A percentile compares a stretch with the other conserved stretches of the same genome.
Evolutionary conservation across 768 basidiomycete genomes (phyloP).

Genomic region (Nidularia sp.): DNA sequence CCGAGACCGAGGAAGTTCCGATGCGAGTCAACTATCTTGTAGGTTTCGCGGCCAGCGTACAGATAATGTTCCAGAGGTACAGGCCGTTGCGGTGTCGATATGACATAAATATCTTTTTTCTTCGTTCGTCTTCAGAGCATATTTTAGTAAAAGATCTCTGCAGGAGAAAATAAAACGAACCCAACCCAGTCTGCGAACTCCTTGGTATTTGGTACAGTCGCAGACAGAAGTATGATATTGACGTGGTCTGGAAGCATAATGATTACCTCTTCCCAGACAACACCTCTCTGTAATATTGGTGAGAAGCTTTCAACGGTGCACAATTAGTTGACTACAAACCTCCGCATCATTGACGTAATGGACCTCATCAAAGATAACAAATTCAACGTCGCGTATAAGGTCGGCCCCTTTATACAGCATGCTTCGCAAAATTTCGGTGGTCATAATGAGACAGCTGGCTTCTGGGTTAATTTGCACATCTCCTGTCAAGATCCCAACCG

Average conservation of each 20-base stretch:
- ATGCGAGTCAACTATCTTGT: constrained; percentile 87
- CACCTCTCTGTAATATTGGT: constrained; percentile 66
- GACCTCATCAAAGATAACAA: constrained; percentile 99
- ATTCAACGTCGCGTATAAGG: constrained; percentile 97
- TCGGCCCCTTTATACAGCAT: constrained; percentile 99
- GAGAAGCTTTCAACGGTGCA: background rate
- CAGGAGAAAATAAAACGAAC: constrained; percentile 39
- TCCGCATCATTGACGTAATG: constrained; percentile 99
- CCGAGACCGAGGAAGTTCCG: constrained; percentile 72
- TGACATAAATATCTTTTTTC: constrained; percentile 99
- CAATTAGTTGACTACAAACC: constrained; percentile 38
- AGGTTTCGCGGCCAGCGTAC: constrained; percentile 89
- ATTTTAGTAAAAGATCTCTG: constrained; percentile 2
- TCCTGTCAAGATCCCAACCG: constrained; percentile 94
- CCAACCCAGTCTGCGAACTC: constrained; percentile 99
- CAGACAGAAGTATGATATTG: constrained; percentile 94
- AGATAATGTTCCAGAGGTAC: constrained; percentile 97
- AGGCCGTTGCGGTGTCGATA: constrained; percentile 92
- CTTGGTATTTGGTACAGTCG: constrained; percentile 96
- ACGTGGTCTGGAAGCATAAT: constrained; percentile 99
- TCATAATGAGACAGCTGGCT: constrained; percentile 95
- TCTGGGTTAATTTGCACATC: constrained; percentile 99
- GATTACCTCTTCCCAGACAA: constrained; percentile 99
- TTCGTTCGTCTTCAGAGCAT: constrained; percentile 76
- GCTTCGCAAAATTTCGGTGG: constrained; percentile 94